phyloP scores from a whole-genome alignment of 2,329 filamentous ascomycete genomes.

The Delphinella strobiligena region DNA sequence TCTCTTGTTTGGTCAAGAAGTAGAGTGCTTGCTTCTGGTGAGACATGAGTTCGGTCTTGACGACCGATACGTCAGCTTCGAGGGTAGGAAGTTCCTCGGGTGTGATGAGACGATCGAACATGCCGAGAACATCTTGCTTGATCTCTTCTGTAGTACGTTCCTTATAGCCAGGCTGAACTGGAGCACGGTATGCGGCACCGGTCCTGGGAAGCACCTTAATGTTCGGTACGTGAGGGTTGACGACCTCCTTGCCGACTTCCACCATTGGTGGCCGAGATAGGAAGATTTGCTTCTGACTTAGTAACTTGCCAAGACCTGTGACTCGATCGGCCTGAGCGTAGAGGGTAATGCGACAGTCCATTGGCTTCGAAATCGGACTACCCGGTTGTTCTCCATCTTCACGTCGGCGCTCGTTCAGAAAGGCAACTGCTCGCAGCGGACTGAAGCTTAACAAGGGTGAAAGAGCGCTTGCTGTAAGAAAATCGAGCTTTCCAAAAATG shows the following conservation, averaged over 20 bases:
- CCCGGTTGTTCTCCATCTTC: slow-evolving; percentile 53
- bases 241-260: slow-evolving; percentile 56
- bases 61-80: slow-evolving; percentile 50
- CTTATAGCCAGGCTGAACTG: slow-evolving; percentile 18
- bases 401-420: slow-evolving; percentile 56
- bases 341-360: slow-evolving; percentile 59
- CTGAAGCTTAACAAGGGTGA: slow-evolving; percentile 59
- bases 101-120: slow-evolving; percentile 75
- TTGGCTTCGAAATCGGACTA: slow-evolving; percentile 45
- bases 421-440: slow-evolving; percentile 57
- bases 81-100: slow-evolving; percentile 64
- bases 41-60: slow-evolving; percentile 55
- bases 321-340: slow-evolving; percentile 63
- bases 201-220: slow-evolving; percentile 17
- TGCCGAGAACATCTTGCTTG: slow-evolving; percentile 67
- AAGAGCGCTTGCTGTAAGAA: slow-evolving; percentile 53
- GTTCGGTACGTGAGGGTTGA: slow-evolving; percentile 59
- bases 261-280: slow-evolving; percentile 52
- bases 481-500: slow-evolving; percentile 67
- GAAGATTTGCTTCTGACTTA: slow-evolving; percentile 55
- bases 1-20: slow-evolving; percentile 75
- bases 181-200: not conserved
- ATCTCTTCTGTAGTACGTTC: slow-evolving; percentile 73
- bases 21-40: slow-evolving; percentile 86
- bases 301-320: slow-evolving; percentile 51